These are phyloP conservation scores for Verticillium albo-atrum DNA, from an alignment of 2,329 filamentous ascomycete species.

Conservation along the genomic window DNA sequence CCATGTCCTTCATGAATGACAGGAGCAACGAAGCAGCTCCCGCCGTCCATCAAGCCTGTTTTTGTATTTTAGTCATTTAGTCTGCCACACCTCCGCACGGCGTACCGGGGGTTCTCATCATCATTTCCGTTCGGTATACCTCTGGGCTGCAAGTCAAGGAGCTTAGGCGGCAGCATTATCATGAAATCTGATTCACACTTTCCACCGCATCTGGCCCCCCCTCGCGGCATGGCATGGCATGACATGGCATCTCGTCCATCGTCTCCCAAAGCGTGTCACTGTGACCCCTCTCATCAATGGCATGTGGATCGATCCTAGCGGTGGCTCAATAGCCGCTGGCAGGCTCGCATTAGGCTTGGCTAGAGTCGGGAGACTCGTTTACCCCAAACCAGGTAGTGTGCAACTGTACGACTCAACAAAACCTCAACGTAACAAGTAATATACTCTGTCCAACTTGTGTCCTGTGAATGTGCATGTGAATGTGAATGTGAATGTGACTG, in stretches of 20 bases:
- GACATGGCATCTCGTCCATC: background rate
- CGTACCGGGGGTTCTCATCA: slow-evolving; percentile 8
- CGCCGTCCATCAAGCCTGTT: background rate
- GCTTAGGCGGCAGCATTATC: background rate
- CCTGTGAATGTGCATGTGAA: no score
- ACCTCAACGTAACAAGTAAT: no score
- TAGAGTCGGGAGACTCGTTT: no score
- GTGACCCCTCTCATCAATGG: background rate
- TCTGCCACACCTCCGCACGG: slow-evolving; percentile 6
- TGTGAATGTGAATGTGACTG: no score
- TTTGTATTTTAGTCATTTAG: slow-evolving; percentile 5
- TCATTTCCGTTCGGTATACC: background rate
- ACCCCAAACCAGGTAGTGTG: no score
- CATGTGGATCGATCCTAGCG: no score
- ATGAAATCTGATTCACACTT: background rate
- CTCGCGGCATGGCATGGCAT: background rate
- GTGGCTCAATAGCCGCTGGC: no score
- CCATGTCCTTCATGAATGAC: background rate
- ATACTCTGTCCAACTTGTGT: no score
- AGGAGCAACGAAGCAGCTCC: background rate
- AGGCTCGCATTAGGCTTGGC: no score
- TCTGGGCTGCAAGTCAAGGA: background rate
- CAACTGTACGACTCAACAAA: no score
- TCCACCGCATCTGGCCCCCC: background rate
- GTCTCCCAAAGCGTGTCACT: no score